Percentiles rank a stretch among this genome's conserved stretches.
Conservation (phyloP, 441 rosid genomes). For the Populus hybrid region DNA sequence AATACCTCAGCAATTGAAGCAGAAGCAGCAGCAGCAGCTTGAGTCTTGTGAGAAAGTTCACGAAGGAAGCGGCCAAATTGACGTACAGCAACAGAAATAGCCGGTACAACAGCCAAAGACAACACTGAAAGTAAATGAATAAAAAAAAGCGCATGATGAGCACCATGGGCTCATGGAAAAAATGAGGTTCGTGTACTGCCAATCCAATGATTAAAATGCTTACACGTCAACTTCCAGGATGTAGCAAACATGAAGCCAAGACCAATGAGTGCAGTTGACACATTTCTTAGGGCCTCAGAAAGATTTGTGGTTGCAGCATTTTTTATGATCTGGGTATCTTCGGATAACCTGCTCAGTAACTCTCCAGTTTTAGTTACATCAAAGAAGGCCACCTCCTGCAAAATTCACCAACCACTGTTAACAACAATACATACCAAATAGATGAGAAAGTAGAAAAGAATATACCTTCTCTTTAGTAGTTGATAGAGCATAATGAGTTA, state of each 20-base stretch:
- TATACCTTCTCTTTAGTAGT: not conserved
- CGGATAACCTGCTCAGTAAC: conserved; percentile 85
- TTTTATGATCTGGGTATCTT: conserved; percentile 93
- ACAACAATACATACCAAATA: not conserved
- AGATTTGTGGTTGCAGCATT: conserved; percentile 98
- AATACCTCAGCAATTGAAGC: conserved; percentile 93
- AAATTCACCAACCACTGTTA: conserved; percentile 4
- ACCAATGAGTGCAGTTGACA: conserved; percentile 79
- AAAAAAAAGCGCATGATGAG: conserved; percentile 1
- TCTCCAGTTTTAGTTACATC: conserved; percentile 94
- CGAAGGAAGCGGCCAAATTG: conserved; percentile 78
- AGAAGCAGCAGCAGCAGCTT: conserved; percentile 31
- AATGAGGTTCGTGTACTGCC: not conserved
- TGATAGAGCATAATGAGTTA: not conserved
- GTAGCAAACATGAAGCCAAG: conserved; percentile 87
- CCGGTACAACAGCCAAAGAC: conserved; percentile 77
- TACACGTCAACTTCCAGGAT: conserved; percentile 94
- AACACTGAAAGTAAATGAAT: conserved; percentile 46
- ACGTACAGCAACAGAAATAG: conserved; percentile 70
- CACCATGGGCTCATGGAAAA: not conserved
- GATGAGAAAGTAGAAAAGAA: not conserved
- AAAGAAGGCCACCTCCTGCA: conserved; percentile 88
- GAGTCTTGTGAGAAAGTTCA: conserved; percentile 87
- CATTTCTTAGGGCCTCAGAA: conserved; percentile 82
- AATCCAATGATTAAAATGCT: conserved; percentile 13